Evolutionary conservation across 176 grass and related monocot species (phyloP).

Genomic region (Alopecurus myosuroides): DNA sequence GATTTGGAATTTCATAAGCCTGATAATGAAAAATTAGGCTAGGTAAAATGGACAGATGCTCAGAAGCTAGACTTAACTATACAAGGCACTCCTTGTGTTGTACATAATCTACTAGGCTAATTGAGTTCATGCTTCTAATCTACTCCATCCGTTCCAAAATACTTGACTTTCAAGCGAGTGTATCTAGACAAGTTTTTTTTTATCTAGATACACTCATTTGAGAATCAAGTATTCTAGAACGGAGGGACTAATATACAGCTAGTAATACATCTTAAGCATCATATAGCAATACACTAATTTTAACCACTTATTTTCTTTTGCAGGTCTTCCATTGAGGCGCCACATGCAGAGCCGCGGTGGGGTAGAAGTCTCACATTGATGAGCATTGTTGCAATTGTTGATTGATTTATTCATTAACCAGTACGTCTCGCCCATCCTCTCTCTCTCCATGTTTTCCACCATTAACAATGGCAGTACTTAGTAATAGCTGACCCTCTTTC

Average conservation of each 20-base stretch:
- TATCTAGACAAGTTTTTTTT: no score
- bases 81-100: not conserved
- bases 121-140: not conserved
- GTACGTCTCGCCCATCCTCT: slow-evolving; percentile 11
- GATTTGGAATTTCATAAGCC: not conserved
- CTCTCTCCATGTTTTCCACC: not conserved
- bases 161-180: no score
- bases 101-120: not conserved
- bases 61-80: not conserved
- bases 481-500: not conserved
- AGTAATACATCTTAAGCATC: not conserved
- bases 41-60: not conserved
- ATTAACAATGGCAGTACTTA: not conserved
- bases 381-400: not conserved
- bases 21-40: not conserved
- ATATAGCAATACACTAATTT: slow-evolving; percentile 19
- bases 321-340: slow-evolving; percentile 23
- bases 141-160: no score
- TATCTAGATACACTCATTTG: no score
- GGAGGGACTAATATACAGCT: not conserved
- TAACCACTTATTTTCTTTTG: not conserved
- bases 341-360: slow-evolving; percentile 16
- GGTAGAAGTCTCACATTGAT: slow-evolving; percentile 26
- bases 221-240: no score
- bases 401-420: slow-evolving; percentile 19